These are phyloP conservation scores for Aspergillus felis DNA, from an alignment of 2,329 filamentous ascomycete genomes.

Conservation along the genomic window DNA sequence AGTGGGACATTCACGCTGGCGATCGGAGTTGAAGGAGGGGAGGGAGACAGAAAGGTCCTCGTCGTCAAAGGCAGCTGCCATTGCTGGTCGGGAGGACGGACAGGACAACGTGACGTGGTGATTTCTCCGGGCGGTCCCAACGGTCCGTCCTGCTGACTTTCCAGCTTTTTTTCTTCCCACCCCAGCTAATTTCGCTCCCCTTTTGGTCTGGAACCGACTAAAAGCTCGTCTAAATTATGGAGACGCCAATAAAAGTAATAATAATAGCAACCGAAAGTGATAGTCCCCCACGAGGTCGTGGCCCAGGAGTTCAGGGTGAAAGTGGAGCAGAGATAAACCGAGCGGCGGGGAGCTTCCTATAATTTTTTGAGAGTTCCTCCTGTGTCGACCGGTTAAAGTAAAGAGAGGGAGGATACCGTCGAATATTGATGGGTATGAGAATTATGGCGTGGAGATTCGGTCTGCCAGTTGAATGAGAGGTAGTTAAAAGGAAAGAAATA, in stretches of 20 bases:
- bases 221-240: background rate
- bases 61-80: slow-evolving; percentile 61
- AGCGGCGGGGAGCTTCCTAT: background rate
- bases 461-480: background rate
- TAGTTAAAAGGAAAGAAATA: background rate
- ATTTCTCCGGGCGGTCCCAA: slow-evolving; percentile 24
- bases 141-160: slow-evolving; percentile 18
- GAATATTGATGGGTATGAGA: background rate
- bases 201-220: background rate
- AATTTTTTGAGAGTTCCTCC: background rate
- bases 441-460: too few species aligned
- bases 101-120: slow-evolving; percentile 36
- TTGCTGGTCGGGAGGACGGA: slow-evolving; percentile 17
- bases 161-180: slow-evolving; percentile 9
- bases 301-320: background rate
- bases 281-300: background rate
- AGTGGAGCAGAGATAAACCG: background rate
- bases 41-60: slow-evolving; percentile 79
- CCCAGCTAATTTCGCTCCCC: background rate
- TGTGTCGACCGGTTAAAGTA: background rate
- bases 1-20: slow-evolving; percentile 23
- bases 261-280: background rate
- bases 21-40: slow-evolving; percentile 29
- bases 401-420: background rate
- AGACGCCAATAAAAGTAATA: background rate